Evolutionary conservation across 305 asterid genomes (phyloP).

Genomic region (Ajuga reptans): DNA sequence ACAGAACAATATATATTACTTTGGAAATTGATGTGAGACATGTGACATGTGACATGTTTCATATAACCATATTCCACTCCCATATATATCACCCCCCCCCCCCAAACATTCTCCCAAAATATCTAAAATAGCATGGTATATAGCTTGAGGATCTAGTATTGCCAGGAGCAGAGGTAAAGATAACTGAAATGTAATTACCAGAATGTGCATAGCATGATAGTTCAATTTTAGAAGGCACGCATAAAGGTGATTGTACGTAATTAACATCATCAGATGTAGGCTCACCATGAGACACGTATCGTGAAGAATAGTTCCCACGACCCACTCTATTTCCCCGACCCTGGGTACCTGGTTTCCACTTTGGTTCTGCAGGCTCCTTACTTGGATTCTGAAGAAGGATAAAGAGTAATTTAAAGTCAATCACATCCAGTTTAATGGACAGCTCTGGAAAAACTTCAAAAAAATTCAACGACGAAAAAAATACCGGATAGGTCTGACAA

Average conservation of each 20-base stretch:
- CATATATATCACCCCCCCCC: background rate
- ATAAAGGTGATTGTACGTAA: background rate
- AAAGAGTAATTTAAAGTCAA: constrained; percentile 12
- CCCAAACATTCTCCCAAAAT: background rate
- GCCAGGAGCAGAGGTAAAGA: constrained; percentile 10
- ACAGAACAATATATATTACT: background rate
- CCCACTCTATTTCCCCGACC: constrained; percentile 54
- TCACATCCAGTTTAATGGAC: constrained; percentile 8
- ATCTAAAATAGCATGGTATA: background rate
- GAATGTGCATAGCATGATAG: constrained; percentile 1
- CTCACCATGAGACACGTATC: constrained; percentile 57
- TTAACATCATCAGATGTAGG: constrained; percentile 10
- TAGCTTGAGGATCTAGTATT: background rate
- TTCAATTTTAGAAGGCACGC: background rate
- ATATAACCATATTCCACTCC: background rate
- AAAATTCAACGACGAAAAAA: background rate
- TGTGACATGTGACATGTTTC: background rate
- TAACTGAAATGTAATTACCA: background rate
- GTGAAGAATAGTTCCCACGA: constrained; percentile 57
- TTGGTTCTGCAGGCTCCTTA: constrained; percentile 60
- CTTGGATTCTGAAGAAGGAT: constrained; percentile 39
- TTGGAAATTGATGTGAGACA: background rate
- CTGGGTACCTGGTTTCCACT: constrained; percentile 67
- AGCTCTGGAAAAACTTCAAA: background rate
- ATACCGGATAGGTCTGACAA: background rate